Evolutionary conservation across 1,284 basidiomycete genomes (phyloP).

Genomic region (Ganoderma sp.): DNA sequence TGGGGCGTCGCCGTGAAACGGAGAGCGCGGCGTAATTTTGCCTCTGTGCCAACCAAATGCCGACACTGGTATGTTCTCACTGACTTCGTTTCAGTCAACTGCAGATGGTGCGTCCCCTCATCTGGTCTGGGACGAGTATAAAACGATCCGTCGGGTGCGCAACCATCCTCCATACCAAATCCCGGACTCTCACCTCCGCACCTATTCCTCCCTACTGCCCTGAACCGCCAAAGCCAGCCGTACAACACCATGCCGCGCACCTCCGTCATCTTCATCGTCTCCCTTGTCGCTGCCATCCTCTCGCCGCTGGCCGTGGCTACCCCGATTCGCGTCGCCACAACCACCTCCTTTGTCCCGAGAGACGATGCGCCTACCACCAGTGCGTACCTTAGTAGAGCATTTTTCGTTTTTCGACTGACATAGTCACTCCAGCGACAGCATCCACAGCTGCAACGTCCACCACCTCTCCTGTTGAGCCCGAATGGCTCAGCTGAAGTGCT

Average conservation of each 20-base stretch:
- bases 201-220: neutral
- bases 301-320: neutral
- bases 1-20: conserved; percentile 1
- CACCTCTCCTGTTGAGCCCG: neutral
- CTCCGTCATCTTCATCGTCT: neutral
- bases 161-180: neutral
- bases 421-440: neutral
- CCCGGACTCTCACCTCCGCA: neutral
- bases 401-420: neutral
- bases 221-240: neutral
- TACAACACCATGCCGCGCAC: neutral
- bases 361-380: neutral
- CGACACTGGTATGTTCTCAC: neutral
- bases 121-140: neutral
- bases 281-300: neutral
- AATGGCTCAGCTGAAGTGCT: neutral
- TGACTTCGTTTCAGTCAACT: neutral
- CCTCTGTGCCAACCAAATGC: neutral
- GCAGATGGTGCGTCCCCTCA: no score
- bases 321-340: neutral
- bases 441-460: neutral
- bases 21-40: neutral
- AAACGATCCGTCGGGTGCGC: neutral
- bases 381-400: neutral
- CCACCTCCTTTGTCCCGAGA: neutral